Conservation (phyloP, 2,329 filamentous ascomycete genomes). For the Aspergillus niger region DNA sequence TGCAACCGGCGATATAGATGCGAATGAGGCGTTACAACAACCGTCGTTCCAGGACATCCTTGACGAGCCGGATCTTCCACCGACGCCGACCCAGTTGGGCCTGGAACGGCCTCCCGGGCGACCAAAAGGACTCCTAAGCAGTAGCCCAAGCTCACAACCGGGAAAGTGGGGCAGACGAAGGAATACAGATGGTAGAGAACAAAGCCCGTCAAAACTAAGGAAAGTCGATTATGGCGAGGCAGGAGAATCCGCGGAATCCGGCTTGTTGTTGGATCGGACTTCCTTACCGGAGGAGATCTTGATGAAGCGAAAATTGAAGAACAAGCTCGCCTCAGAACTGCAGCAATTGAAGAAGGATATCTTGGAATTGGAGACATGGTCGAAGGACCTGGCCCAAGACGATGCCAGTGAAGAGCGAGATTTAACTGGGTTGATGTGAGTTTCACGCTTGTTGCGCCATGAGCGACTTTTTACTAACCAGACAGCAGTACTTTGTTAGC, state of each 20-base stretch:
- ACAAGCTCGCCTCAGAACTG: constrained; percentile 59
- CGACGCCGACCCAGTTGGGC: constrained; percentile 46
- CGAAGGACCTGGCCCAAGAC: constrained; percentile 54
- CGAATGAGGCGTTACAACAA: constrained; percentile 21
- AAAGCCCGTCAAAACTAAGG: constrained; percentile 35
- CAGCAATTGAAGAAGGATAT: constrained; percentile 61
- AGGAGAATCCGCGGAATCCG: constrained; percentile 12
- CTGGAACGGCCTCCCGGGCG: constrained; percentile 38
- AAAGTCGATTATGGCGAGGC: constrained; percentile 22
- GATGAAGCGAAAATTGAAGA: constrained; percentile 56
- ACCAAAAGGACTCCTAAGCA: constrained; percentile 35
- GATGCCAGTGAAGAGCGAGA: constrained; percentile 32
- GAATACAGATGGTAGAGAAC: constrained; percentile 23
- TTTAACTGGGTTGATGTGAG: constrained; percentile 38
- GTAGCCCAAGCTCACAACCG: constrained; percentile 39
- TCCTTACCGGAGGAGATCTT: constrained; percentile 28
- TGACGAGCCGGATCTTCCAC: constrained; percentile 66
- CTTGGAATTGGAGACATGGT: constrained; percentile 59
- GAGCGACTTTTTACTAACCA: constrained; percentile 20
- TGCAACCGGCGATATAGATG: constrained; percentile 29
- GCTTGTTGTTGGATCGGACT: constrained; percentile 9
- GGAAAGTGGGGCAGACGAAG: constrained; percentile 31
- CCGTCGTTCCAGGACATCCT: constrained; percentile 31
- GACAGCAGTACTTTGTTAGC: constrained; percentile 34
- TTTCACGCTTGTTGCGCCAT: constrained; percentile 1